phyloP scores from a whole-genome alignment of 2,329 filamentous ascomycete genomes.

The Aspergillus pseudoterreus region DNA sequence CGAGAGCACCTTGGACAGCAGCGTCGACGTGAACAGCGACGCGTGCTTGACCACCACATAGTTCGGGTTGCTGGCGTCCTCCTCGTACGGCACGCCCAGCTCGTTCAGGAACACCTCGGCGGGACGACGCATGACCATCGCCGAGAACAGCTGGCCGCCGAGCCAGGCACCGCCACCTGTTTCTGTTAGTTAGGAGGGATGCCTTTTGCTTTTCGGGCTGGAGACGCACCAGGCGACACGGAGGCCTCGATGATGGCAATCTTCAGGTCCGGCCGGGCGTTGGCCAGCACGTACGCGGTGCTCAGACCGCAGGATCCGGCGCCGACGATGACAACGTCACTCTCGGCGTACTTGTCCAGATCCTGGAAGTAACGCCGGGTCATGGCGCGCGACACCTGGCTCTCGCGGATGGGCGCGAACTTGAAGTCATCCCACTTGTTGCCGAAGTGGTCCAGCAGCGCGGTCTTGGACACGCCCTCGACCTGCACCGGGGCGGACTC shows the following conservation, averaged over 20 bases:
- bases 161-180: constrained; percentile 83
- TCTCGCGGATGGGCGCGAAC: constrained; percentile 86
- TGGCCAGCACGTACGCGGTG: constrained; percentile 78
- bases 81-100: constrained; percentile 78
- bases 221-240: constrained; percentile 62
- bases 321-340: constrained; percentile 89
- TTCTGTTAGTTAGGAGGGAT: constrained; percentile 6
- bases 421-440: constrained; percentile 77
- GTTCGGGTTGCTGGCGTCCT: constrained; percentile 80
- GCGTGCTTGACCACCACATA: constrained; percentile 94
- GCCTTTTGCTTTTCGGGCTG: neutral
- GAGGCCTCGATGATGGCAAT: constrained; percentile 88
- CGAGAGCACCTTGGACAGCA: constrained; percentile 75
- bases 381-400: constrained; percentile 90
- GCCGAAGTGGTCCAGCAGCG: constrained; percentile 62
- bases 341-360: constrained; percentile 84
- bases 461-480: constrained; percentile 44
- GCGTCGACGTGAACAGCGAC: constrained; percentile 83
- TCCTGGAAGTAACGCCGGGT: constrained; percentile 89
- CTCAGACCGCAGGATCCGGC: constrained; percentile 85
- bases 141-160: constrained; percentile 88
- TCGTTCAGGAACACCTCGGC: constrained; percentile 80
- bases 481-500: constrained; percentile 33
- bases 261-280: constrained; percentile 80
- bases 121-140: constrained; percentile 93